Evolutionary conservation across 2,329 filamentous ascomycete genomes (phyloP).

Genomic region (Rasamsonia emersonii): DNA sequence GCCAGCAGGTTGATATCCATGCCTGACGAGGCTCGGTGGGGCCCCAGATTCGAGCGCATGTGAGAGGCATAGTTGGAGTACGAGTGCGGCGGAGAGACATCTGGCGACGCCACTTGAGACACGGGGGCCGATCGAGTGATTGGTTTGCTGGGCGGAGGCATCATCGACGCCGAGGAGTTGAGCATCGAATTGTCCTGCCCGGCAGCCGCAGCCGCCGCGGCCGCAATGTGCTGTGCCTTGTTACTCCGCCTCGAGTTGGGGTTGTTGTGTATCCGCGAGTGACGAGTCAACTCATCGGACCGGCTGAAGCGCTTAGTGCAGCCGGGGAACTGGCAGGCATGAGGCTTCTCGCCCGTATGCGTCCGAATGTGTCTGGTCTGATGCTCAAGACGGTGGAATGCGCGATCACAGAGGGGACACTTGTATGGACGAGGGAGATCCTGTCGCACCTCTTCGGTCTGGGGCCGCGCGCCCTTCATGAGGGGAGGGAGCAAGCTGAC

Average conservation of each 20-base stretch:
- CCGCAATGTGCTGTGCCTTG: constrained; percentile 62
- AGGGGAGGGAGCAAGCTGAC: constrained; percentile 38
- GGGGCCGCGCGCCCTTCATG: constrained; percentile 43
- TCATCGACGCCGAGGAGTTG: constrained; percentile 53
- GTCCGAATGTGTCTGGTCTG: constrained; percentile 89
- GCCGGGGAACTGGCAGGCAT: constrained; percentile 88
- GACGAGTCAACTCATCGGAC: constrained; percentile 90
- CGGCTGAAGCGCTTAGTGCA: constrained; percentile 97
- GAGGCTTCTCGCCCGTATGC: constrained; percentile 96
- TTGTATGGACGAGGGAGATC: constrained; percentile 96
- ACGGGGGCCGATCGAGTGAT: constrained; percentile 81
- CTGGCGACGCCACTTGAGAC: constrained; percentile 82
- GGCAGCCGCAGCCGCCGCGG: constrained; percentile 46
- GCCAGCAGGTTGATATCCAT: constrained; percentile 62
- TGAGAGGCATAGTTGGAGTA: constrained; percentile 57
- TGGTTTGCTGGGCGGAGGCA: constrained; percentile 68
- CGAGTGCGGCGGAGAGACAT: constrained; percentile 89
- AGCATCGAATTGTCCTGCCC: constrained; percentile 41
- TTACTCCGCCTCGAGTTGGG: constrained; percentile 91
- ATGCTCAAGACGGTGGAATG: constrained; percentile 95
- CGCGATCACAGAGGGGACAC: constrained; percentile 95
- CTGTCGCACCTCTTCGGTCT: constrained; percentile 53
- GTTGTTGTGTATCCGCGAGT: constrained; percentile 98
- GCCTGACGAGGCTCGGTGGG: constrained; percentile 43
- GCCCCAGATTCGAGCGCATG: constrained; percentile 49